phyloP scores from a whole-genome alignment of 2,329 filamentous ascomycete species.

The Seiridium unicorne region DNA sequence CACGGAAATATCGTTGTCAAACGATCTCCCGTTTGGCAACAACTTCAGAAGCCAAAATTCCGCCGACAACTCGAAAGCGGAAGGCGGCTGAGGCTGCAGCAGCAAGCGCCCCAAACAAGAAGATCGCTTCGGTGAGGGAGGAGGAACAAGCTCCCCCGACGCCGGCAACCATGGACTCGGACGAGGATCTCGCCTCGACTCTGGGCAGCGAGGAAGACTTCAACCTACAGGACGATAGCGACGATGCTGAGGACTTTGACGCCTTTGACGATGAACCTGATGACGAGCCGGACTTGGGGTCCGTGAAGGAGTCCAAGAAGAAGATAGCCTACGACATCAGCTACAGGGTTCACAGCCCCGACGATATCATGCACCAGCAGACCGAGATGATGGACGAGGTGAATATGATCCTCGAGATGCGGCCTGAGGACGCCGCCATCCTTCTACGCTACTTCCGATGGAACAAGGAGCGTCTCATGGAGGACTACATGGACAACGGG shows the following conservation, averaged over 20 bases:
- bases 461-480: constrained; percentile 95
- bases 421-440: constrained; percentile 87
- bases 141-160: constrained; percentile 53
- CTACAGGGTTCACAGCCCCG: constrained; percentile 76
- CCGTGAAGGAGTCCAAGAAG: constrained; percentile 63
- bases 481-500: constrained; percentile 91
- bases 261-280: constrained; percentile 59
- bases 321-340: constrained; percentile 79
- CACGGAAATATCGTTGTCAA: neutral
- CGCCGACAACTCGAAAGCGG: constrained; percentile 58
- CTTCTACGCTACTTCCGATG: constrained; percentile 85
- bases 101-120: constrained; percentile 45
- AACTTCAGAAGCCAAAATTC: constrained; percentile 49
- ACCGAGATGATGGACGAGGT: constrained; percentile 85
- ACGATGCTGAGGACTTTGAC: constrained; percentile 58
- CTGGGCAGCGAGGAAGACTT: constrained; percentile 76
- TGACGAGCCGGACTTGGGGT: constrained; percentile 50
- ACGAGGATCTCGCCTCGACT: constrained; percentile 89
- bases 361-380: constrained; percentile 82
- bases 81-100: constrained; percentile 66
- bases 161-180: constrained; percentile 81
- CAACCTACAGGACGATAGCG: constrained; percentile 69
- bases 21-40: constrained; percentile 10
- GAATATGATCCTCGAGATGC: constrained; percentile 84
- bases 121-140: constrained; percentile 43